Evolutionary conservation across 176 grass and related monocot genomes (phyloP).

Genomic region (Avena insularis): DNA sequence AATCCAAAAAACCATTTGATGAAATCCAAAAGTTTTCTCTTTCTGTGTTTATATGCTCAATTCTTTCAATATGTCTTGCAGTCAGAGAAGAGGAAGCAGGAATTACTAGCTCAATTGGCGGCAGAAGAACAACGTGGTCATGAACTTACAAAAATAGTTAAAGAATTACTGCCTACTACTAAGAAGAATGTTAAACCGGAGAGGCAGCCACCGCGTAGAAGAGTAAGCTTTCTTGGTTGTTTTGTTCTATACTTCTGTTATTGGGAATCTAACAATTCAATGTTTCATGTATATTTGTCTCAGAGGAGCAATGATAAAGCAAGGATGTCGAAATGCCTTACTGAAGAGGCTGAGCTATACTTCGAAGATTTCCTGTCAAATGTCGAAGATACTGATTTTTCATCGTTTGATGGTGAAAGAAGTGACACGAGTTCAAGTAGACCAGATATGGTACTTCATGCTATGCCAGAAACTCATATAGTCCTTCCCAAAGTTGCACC

Average conservation of each 20-base stretch:
- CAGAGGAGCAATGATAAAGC: constrained; percentile 96
- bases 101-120: constrained; percentile 84
- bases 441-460: constrained; percentile 42
- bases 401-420: constrained; percentile 95
- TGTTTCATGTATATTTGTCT: constrained; percentile 37
- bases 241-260: neutral
- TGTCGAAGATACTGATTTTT: constrained; percentile 97
- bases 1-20: neutral
- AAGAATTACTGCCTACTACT: constrained; percentile 78
- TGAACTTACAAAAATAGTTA: constrained; percentile 91
- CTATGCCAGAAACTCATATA: constrained; percentile 54
- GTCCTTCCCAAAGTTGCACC: constrained; percentile 45
- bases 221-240: constrained; percentile 52
- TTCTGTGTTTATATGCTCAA: constrained; percentile 8
- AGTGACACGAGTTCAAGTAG: constrained; percentile 76
- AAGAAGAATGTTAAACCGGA: constrained; percentile 59
- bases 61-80: constrained; percentile 48
- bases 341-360: constrained; percentile 86
- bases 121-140: constrained; percentile 90
- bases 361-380: constrained; percentile 97
- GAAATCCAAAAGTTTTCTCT: neutral
- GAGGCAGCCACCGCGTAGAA: constrained; percentile 60
- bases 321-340: constrained; percentile 73
- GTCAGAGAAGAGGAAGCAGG: constrained; percentile 92
- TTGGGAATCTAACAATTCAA: neutral